Conservation (phyloP, 257 asterid genomes). For the Jacaranda mimosifolia region DNA sequence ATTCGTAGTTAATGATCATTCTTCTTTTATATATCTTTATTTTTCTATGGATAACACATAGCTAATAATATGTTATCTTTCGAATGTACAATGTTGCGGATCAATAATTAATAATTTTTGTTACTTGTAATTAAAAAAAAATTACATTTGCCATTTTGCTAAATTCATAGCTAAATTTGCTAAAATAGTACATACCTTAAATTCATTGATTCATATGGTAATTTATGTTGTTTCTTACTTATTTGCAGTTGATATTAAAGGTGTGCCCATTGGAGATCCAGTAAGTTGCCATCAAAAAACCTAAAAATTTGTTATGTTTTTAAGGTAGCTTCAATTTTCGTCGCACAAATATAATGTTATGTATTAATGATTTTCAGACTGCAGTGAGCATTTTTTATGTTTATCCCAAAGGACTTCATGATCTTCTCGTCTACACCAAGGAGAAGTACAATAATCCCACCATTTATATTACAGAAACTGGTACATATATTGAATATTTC, state of each 20-base stretch:
- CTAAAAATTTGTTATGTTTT: neutral
- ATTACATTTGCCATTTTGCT: no score
- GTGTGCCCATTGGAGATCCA: conserved; percentile 52
- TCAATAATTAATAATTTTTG: no score
- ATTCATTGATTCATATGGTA: no score
- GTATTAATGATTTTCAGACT: conserved; percentile 42
- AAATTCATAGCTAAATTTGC: no score
- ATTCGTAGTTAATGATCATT: no score
- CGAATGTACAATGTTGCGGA: no score
- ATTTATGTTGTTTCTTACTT: neutral
- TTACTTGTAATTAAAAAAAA: no score
- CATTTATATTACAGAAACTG: conserved; percentile 55
- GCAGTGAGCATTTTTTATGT: conserved; percentile 38
- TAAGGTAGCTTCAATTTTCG: neutral
- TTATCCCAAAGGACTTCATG: conserved; percentile 58
- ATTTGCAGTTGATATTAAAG: conserved; percentile 47
- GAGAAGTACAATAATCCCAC: conserved; percentile 48
- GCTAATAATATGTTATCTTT: no score
- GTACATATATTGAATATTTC: conserved; percentile 12
- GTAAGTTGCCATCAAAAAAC: conserved; percentile 35
- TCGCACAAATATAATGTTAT: neutral
- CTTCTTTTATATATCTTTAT: no score
- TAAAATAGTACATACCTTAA: no score
- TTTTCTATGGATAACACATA: no score
- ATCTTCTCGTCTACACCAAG: conserved; percentile 52